Evolutionary conservation across 176 grass and related monocot genomes (phyloP).

Genomic region (Oryza brachyantha): DNA sequence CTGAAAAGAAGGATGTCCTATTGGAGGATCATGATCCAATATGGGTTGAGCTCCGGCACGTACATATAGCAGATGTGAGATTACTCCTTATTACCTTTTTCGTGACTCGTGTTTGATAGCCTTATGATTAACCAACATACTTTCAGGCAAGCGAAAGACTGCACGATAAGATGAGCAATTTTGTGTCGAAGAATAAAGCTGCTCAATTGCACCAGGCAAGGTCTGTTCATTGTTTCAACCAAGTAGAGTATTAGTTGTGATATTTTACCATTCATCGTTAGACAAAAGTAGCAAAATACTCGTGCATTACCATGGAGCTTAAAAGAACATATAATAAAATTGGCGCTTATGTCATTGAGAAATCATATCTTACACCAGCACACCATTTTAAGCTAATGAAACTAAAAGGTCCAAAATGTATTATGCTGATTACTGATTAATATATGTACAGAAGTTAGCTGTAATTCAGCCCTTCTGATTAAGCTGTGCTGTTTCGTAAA

Average conservation of each 20-base stretch:
- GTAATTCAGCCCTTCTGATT: neutral
- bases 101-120: neutral
- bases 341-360: conserved; percentile 1
- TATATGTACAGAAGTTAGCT: neutral
- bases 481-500: neutral
- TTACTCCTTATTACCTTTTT: conserved; percentile 18
- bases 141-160: conserved; percentile 89
- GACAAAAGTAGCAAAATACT: neutral
- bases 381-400: conserved; percentile 5
- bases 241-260: neutral
- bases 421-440: neutral
- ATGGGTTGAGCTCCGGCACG: conserved; percentile 93
- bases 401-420: conserved; percentile 9
- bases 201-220: conserved; percentile 78
- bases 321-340: neutral
- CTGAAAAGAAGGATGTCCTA: conserved; percentile 83
- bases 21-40: conserved; percentile 95
- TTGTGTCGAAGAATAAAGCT: conserved; percentile 94
- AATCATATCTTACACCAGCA: neutral
- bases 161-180: conserved; percentile 97
- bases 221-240: conserved; percentile 1
- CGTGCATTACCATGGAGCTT: neutral
- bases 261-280: neutral
- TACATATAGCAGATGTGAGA: conserved; percentile 94
- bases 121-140: conserved; percentile 29